Percentiles rank a stretch among this genome's conserved stretches.
phyloP scores from a whole-genome alignment of 2,329 filamentous ascomycete genomes.

The Scytalidium sp. region DNA sequence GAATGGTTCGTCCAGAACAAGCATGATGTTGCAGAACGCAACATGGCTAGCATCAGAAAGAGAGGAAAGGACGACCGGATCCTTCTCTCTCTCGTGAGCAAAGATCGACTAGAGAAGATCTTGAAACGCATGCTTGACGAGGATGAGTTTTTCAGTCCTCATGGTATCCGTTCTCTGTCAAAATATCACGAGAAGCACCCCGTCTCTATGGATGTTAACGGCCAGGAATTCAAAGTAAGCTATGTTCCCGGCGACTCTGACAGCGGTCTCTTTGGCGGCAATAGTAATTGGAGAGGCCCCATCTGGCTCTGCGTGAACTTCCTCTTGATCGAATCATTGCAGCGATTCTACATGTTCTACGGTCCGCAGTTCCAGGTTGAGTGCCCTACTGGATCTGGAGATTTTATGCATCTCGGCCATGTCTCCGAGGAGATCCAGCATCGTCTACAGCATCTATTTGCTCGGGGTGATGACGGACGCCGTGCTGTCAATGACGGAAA shows the following conservation, averaged over 20 bases:
- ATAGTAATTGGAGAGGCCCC: conserved; percentile 96
- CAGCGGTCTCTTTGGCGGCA: conserved; percentile 90
- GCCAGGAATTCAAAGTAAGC: conserved; percentile 79
- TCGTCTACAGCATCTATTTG: conserved; percentile 87
- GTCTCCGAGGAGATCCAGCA: conserved; percentile 95
- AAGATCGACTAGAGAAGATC: conserved; percentile 87
- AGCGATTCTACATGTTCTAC: conserved; percentile 95
- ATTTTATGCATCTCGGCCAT: conserved; percentile 93
- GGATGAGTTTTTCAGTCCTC: conserved; percentile 85
- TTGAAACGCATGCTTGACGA: conserved; percentile 90
- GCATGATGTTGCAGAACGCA: conserved; percentile 82
- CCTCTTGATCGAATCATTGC: conserved; percentile 87
- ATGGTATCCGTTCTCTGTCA: conserved; percentile 88
- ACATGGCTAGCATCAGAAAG: conserved; percentile 89
- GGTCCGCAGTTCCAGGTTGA: conserved; percentile 85
- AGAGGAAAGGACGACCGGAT: conserved; percentile 88
- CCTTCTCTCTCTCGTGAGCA: conserved; percentile 85
- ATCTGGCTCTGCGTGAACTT: conserved; percentile 98
- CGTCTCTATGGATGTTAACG: conserved; percentile 94
- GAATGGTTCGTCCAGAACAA: conserved; percentile 93
- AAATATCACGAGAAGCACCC: conserved; percentile 89
- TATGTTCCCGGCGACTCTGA: conserved; percentile 97
- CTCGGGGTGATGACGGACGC: conserved; percentile 77
- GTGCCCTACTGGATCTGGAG: conserved; percentile 88
- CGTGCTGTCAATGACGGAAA: conserved; percentile 85